Evolutionary conservation across 2,329 filamentous ascomycete genomes (phyloP).

Genomic region (Aspergillus jensenii): DNA sequence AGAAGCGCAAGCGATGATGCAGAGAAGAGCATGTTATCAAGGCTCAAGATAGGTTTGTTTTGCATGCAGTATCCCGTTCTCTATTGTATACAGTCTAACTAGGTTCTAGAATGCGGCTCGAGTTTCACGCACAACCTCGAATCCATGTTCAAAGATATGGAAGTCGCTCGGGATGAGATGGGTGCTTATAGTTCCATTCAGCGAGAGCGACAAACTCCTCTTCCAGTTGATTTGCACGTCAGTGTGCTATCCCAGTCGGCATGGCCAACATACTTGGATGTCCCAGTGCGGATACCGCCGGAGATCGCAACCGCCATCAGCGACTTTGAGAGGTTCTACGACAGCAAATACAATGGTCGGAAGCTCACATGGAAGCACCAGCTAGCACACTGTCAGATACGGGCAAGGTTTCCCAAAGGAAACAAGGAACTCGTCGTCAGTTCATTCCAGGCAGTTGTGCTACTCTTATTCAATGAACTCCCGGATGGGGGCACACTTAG

Average conservation of each 20-base stretch:
- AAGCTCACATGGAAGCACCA: constrained; percentile 89
- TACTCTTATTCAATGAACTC: constrained; percentile 83
- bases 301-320: constrained; percentile 74
- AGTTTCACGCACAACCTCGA: constrained; percentile 96
- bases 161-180: constrained; percentile 91
- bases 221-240: constrained; percentile 72
- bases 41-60: constrained; percentile 68
- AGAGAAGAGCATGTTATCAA: constrained; percentile 90
- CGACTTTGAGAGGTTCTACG: constrained; percentile 83
- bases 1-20: constrained; percentile 92
- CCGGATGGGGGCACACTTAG: constrained; percentile 62
- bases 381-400: constrained; percentile 85
- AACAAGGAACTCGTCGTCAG: constrained; percentile 87
- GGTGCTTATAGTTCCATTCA: constrained; percentile 73
- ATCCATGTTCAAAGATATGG: constrained; percentile 99
- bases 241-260: constrained; percentile 87
- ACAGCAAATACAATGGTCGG: constrained; percentile 82
- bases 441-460: constrained; percentile 86
- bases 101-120: constrained; percentile 72
- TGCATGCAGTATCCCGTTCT: neutral
- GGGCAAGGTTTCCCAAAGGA: constrained; percentile 75
- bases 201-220: constrained; percentile 58
- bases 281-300: constrained; percentile 70
- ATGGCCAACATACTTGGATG: constrained; percentile 89
- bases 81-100: constrained; percentile 2